Percentiles rank a stretch among this genome's conserved stretches.
phyloP scores from a whole-genome alignment of 768 basidiomycete species.

The Podaxis pistillaris region DNA sequence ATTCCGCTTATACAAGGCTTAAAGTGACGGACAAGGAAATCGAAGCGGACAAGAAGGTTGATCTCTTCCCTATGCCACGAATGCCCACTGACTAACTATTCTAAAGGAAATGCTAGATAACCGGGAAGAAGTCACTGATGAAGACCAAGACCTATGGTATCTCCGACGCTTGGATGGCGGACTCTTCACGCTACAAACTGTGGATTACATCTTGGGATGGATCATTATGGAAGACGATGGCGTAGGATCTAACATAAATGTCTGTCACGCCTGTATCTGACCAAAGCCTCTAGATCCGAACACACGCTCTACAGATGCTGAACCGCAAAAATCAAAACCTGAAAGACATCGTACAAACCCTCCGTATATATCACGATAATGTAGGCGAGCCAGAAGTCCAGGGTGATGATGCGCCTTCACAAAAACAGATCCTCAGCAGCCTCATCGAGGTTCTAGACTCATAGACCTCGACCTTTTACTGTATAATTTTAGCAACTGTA shows the following conservation, averaged over 20 bases:
- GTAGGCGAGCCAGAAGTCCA: slow-evolving; percentile 49
- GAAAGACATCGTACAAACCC: slow-evolving; percentile 65
- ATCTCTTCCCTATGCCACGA: slow-evolving; percentile 12
- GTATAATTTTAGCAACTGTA: not conserved
- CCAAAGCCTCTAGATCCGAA: slow-evolving; percentile 58
- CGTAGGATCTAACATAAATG: slow-evolving; percentile 45
- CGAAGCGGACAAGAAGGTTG: slow-evolving; percentile 63
- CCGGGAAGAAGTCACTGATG: slow-evolving; percentile 54
- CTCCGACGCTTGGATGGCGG: slow-evolving; percentile 86
- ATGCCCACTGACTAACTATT: not conserved
- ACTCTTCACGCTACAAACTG: slow-evolving; percentile 82
- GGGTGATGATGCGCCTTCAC: slow-evolving; percentile 43
- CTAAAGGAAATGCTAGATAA: slow-evolving; percentile 52
- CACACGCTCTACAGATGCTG: slow-evolving; percentile 76
- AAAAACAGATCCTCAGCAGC: slow-evolving; percentile 66
- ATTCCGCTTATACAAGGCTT: slow-evolving; percentile 62
- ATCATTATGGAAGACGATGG: slow-evolving; percentile 98
- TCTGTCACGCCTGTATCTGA: not conserved
- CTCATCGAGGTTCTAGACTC: slow-evolving; percentile 60
- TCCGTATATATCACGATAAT: slow-evolving; percentile 73
- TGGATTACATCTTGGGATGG: slow-evolving; percentile 96
- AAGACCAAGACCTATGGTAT: slow-evolving; percentile 79
- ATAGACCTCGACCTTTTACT: not conserved
- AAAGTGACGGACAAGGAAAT: slow-evolving; percentile 65
- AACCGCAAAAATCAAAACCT: slow-evolving; percentile 69